phyloP scores from a whole-genome alignment of 2,329 filamentous ascomycete species.

The Fusarium camptoceras region DNA sequence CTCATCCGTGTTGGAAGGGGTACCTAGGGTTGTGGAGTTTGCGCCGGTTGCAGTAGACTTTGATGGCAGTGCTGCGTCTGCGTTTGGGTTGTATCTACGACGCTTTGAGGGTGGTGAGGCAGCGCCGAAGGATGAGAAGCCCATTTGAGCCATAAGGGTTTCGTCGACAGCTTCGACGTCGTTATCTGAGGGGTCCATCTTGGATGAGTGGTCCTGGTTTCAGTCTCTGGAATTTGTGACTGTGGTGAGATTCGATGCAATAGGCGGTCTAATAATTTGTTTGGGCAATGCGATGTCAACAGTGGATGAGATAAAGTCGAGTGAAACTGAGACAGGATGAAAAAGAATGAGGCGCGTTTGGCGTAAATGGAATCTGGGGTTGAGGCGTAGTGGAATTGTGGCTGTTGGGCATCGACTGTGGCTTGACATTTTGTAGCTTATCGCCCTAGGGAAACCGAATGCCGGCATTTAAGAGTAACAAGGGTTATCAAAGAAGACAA shows the following conservation, averaged over 20 bases:
- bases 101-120: constrained; percentile 69
- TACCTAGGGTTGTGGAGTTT: constrained; percentile 54
- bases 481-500: neutral
- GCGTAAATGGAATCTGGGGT: constrained; percentile 44
- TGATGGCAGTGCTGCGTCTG: constrained; percentile 56
- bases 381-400: constrained; percentile 33
- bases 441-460: neutral
- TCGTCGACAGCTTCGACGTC: constrained; percentile 44
- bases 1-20: constrained; percentile 57
- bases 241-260: neutral
- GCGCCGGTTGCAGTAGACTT: constrained; percentile 48
- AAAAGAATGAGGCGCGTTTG: constrained; percentile 30
- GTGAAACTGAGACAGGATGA: constrained; percentile 23
- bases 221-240: neutral
- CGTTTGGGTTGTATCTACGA: constrained; percentile 71
- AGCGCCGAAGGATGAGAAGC: constrained; percentile 77
- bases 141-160: constrained; percentile 74
- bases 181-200: constrained; percentile 17
- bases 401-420: constrained; percentile 31
- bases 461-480: constrained; percentile 1
- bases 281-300: constrained; percentile 4
- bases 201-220: neutral
- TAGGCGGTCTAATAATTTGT: neutral
- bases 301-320: constrained; percentile 10
- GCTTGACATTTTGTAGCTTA: neutral